A percentile compares a stretch with the other conserved stretches of the same genome.
Evolutionary conservation across 2,329 filamentous ascomycete species (phyloP).

Genomic region (Myriangium duriaei): DNA sequence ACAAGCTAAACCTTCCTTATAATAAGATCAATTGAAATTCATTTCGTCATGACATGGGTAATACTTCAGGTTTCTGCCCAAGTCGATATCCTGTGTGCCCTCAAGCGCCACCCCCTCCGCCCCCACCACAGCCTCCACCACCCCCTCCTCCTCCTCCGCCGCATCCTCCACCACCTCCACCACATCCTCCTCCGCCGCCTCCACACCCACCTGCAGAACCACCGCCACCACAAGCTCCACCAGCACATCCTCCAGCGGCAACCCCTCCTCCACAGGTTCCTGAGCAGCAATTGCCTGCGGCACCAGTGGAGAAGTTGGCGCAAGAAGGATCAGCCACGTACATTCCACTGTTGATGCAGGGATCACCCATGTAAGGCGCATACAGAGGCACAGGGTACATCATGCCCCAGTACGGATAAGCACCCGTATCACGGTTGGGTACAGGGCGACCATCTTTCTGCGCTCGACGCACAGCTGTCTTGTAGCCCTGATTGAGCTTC

Average conservation of each 20-base stretch:
- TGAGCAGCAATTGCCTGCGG: constrained; percentile 34
- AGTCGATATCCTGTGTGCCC: no score
- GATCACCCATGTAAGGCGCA: constrained; percentile 26
- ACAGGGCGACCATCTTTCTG: constrained; percentile 25
- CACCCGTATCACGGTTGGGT: constrained; percentile 27
- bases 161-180: constrained; percentile 17
- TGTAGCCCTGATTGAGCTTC: constrained; percentile 45
- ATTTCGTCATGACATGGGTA: no score
- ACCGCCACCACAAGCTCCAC: constrained; percentile 27
- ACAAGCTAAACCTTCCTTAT: no score
- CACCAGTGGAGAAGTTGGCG: constrained; percentile 28
- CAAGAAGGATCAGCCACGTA: constrained; percentile 35
- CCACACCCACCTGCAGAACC: constrained; percentile 33
- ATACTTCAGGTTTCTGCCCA: no score
- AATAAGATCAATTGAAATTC: no score
- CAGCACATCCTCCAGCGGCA: constrained; percentile 31
- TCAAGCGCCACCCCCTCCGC: constrained; percentile 34
- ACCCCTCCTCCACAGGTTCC: constrained; percentile 29
- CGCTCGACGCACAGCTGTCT: constrained; percentile 26
- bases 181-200: constrained; percentile 30
- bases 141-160: constrained; percentile 31
- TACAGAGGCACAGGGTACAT: constrained; percentile 27
- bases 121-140: constrained; percentile 28
- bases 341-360: constrained; percentile 22
- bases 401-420: constrained; percentile 27